Conservation (phyloP, 2,329 filamentous ascomycete genomes). For the Bipolaris cookei region DNA sequence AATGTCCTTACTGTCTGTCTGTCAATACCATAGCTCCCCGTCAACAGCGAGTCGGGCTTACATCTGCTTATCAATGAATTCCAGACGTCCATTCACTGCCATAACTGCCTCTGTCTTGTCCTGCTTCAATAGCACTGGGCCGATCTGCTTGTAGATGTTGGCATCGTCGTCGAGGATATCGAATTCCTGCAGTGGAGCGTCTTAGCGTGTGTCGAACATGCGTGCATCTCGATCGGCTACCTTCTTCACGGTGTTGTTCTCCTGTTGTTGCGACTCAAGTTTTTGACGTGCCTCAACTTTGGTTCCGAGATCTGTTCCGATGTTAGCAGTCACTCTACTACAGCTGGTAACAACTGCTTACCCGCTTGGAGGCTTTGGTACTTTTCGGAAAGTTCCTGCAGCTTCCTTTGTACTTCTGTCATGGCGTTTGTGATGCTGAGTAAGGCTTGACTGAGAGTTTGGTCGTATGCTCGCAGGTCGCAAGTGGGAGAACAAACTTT, state of each 20-base stretch:
- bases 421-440: constrained; percentile 41
- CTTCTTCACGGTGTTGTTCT: constrained; percentile 87
- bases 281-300: constrained; percentile 82
- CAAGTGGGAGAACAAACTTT: constrained; percentile 32
- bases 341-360: constrained; percentile 45
- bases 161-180: constrained; percentile 77
- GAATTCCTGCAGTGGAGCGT: constrained; percentile 70
- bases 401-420: constrained; percentile 71
- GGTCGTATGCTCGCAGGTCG: constrained; percentile 21
- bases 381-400: constrained; percentile 85
- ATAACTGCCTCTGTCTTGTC: constrained; percentile 88
- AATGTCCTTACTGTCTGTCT: constrained; percentile 64
- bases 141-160: constrained; percentile 94
- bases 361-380: constrained; percentile 87
- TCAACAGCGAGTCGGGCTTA: constrained; percentile 53
- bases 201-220: constrained; percentile 6
- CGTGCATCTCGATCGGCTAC: constrained; percentile 51
- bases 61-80: constrained; percentile 96
- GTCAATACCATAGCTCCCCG: constrained; percentile 7
- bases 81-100: constrained; percentile 87
- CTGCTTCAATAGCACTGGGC: constrained; percentile 92
- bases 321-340: constrained; percentile 20
- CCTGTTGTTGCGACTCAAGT: constrained; percentile 91
- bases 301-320: constrained; percentile 73
- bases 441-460: constrained; percentile 30